Evolutionary conservation across 495 filamentous ascomycete genomes (phyloP), one percentile per base, ranked within the genome.

Genomic region (Parathielavia hyrcaniae): DNA sequence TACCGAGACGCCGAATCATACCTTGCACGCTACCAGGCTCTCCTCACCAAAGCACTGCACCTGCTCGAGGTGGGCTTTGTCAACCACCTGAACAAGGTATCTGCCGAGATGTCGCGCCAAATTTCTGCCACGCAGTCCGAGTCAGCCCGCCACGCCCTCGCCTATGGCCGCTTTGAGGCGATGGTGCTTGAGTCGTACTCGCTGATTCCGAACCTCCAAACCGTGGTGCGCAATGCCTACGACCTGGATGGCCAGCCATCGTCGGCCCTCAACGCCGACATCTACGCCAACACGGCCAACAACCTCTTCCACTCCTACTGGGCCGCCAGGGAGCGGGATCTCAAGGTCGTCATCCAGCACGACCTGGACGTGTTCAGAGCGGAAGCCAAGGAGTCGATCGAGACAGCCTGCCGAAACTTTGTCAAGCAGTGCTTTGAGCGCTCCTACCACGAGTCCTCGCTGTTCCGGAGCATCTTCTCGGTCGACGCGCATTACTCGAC

Each of bases 1-100:
- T 95, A 96, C 72, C 85, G 87, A 55, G 93, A 97, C 69, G 83
- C 90, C 7, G 84, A 87, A 50, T 83, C 86, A 23, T 98, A 97
- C 66, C 81, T 96, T 23, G 91, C 95, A 40, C 86, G 93, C 17
- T 92, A 92, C 54, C 86, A 90, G 61, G 89, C 96, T 43, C 84
- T 96, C 10, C 77, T 87, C 43, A 77, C 77, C 7, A 78, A 79
- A 54, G 74, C 80, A 13, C 71, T 81, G 4, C 79, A 79, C 57
- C 60, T 82, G n/a, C 70, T 82, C 13, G 78, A 79, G 51, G 72
- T 77, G 49, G 73, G 73, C 22, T 80, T 82, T 59, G 73, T 64
- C 0, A 69, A 63, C 43, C 71, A 72, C 34, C 63, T 79, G 11
- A 75, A 78, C 19, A 71, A 74, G 46, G 67, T 75, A 22, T 77